Conservation (phyloP, 2,329 filamentous ascomycete genomes). For the Ophiostoma perfectum region DNA sequence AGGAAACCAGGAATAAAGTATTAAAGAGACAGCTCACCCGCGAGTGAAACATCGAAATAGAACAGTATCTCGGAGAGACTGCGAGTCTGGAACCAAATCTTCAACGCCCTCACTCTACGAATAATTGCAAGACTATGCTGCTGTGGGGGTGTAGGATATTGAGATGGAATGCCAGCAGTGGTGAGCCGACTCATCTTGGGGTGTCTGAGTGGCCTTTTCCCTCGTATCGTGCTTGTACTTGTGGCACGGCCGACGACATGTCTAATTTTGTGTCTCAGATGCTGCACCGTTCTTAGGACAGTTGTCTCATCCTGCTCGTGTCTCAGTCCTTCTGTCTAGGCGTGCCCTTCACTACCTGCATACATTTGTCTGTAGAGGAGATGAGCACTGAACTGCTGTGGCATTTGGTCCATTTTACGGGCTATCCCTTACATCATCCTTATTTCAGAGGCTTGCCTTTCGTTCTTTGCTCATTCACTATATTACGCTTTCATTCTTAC, state of each 20-base stretch:
- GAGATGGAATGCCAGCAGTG: background rate
- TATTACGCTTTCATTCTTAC: background rate
- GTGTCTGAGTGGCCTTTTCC: background rate
- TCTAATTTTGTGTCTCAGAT: conserved; percentile 12
- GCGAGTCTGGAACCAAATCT: background rate
- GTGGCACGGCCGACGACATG: background rate
- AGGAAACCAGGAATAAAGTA: too few species aligned
- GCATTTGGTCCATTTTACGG: background rate
- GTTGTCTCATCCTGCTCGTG: background rate
- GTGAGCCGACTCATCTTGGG: background rate
- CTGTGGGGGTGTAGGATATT: background rate
- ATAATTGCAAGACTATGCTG: background rate
- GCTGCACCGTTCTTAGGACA: conserved; percentile 1
- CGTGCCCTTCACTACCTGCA: conserved; percentile 3
- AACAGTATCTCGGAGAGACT: background rate
- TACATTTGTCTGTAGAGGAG: background rate
- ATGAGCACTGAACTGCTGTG: background rate
- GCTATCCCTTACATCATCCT: background rate
- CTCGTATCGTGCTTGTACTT: too few species aligned
- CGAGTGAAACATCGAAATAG: background rate
- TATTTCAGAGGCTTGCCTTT: background rate
- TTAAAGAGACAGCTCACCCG: background rate
- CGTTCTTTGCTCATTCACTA: background rate
- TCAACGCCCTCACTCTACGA: background rate
- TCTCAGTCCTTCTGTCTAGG: background rate